Evolutionary conservation across 192 early-diverging fungal species (phyloP).

Genomic region (Coemansia sp.): DNA sequence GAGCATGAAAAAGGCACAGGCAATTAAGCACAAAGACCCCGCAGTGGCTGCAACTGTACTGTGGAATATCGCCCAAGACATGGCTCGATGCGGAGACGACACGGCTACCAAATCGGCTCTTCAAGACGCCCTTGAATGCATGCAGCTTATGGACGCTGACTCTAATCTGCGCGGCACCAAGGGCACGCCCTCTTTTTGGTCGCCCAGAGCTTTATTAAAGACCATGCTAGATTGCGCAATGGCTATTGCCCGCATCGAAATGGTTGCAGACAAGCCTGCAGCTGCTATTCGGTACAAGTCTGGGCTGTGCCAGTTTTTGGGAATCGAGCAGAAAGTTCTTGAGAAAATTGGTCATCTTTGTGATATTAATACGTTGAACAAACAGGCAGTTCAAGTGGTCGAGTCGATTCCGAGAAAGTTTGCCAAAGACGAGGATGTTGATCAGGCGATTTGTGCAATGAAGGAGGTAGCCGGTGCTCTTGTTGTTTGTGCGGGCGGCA

Average conservation of each 20-base stretch:
- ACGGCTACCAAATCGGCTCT: constrained; percentile 7
- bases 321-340: constrained; percentile 6
- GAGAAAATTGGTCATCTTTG: background rate
- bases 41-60: constrained; percentile 43
- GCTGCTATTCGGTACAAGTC: constrained; percentile 10
- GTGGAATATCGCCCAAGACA: constrained; percentile 44
- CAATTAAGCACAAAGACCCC: constrained; percentile 24
- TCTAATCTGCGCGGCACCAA: constrained; percentile 22
- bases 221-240: constrained; percentile 41
- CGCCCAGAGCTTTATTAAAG: constrained; percentile 30
- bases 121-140: constrained; percentile 15
- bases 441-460: constrained; percentile 33
- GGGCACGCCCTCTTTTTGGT: constrained; percentile 25
- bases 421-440: constrained; percentile 32
- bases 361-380: background rate
- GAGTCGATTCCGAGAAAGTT: constrained; percentile 35
- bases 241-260: constrained; percentile 23
- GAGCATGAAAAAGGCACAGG: constrained; percentile 27
- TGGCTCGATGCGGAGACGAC: constrained; percentile 16
- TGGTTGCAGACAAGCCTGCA: background rate
- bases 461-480: constrained; percentile 33
- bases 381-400: background rate
- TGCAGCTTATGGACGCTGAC: constrained; percentile 20
- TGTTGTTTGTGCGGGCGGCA: constrained; percentile 7
- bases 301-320: constrained; percentile 33